Conservation (phyloP, 768 basidiomycete species). For the Lactifluus subvellereus region DNA sequence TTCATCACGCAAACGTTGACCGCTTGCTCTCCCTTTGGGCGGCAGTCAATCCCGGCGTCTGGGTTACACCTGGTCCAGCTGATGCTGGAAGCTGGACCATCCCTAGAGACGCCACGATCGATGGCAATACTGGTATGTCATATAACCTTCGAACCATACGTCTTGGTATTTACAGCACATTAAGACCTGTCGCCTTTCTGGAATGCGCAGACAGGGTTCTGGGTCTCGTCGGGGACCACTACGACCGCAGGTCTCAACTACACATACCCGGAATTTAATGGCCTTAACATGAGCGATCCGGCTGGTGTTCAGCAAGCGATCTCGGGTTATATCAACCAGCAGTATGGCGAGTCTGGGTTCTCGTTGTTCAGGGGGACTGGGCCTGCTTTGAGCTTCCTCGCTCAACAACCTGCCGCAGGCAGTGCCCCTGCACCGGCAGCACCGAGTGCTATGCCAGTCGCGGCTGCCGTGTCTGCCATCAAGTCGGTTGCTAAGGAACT, state of each 20-base stretch:
- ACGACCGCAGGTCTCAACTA: constrained; percentile 36
- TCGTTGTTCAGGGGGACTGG: not conserved
- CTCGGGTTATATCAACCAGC: constrained; percentile 31
- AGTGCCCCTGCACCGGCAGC: not conserved
- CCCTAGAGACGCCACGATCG: not conserved
- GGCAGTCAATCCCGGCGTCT: constrained; percentile 39
- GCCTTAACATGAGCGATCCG: constrained; percentile 31
- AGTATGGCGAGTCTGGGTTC: constrained; percentile 29
- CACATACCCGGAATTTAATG: constrained; percentile 48
- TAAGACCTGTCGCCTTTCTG: constrained; percentile 46
- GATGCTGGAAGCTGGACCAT: constrained; percentile 22
- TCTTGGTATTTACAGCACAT: not conserved
- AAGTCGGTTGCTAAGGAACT: not conserved
- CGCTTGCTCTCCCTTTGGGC: constrained; percentile 47
- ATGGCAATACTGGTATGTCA: not conserved
- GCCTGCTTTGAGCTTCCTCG: not conserved
- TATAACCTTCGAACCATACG: not conserved
- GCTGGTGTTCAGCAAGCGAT: constrained; percentile 31
- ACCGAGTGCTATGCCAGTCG: not conserved
- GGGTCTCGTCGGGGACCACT: constrained; percentile 33
- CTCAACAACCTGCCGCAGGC: not conserved
- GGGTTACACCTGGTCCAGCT: constrained; percentile 30
- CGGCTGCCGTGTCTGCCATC: not conserved
- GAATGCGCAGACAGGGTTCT: constrained; percentile 34
- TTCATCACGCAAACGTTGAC: constrained; percentile 51